Conservation (phyloP, 2,329 filamentous ascomycete genomes). For the Fusarium oligoseptatum region DNA sequence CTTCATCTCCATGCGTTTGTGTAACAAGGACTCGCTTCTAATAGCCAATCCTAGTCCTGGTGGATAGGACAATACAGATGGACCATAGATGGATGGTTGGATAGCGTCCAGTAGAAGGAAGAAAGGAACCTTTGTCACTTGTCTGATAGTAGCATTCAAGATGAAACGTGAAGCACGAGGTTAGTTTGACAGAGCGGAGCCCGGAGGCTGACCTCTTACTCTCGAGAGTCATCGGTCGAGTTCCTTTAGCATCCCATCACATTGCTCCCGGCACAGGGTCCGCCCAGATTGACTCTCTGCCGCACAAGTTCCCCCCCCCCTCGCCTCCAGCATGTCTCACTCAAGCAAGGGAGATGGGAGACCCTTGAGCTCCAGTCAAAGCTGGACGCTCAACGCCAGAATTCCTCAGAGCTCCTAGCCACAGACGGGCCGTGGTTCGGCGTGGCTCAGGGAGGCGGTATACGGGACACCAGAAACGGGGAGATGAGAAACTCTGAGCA, state of each 20-base stretch:
- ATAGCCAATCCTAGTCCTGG: background rate
- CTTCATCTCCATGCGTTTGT: background rate
- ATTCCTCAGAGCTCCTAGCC: background rate
- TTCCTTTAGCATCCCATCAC: background rate
- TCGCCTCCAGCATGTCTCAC: background rate
- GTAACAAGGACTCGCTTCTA: background rate
- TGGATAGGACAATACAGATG: background rate
- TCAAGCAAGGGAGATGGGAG: background rate
- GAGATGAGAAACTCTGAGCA: constrained; percentile 4
- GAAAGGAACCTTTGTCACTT: background rate
- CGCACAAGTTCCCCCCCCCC: too few species aligned
- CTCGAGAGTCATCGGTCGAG: background rate
- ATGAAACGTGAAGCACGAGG: background rate
- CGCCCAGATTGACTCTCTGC: background rate
- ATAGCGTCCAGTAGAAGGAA: background rate
- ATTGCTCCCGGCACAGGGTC: background rate
- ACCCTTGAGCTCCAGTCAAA: background rate
- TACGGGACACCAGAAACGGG: background rate
- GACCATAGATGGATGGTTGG: background rate
- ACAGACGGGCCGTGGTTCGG: background rate
- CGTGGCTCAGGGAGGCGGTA: constrained; percentile 17
- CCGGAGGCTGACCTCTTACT: background rate
- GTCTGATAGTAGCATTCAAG: background rate
- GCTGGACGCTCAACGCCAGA: background rate
- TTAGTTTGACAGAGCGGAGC: background rate